Evolutionary conservation across 176 grass and related monocot species (phyloP).

Genomic region (Miscanthus lutarioriparius): DNA sequence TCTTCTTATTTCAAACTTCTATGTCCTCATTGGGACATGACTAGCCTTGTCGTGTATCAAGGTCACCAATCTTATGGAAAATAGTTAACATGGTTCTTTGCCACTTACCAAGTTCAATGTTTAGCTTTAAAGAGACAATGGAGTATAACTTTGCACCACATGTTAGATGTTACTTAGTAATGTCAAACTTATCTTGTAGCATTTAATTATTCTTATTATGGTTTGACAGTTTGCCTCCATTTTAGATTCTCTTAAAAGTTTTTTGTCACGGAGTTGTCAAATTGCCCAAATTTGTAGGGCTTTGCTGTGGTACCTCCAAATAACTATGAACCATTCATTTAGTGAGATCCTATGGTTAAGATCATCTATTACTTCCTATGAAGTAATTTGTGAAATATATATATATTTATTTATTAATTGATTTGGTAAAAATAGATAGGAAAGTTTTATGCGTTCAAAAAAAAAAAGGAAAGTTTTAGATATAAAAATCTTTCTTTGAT

Average conservation of each 20-base stretch:
- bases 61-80: neutral
- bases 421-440: too few species aligned
- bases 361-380: too few species aligned
- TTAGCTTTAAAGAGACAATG: neutral
- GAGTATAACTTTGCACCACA: neutral
- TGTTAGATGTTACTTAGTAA: neutral
- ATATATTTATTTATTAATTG: too few species aligned
- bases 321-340: too few species aligned
- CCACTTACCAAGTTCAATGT: neutral
- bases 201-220: neutral
- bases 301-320: too few species aligned
- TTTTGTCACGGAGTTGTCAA: neutral
- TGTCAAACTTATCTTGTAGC: neutral
- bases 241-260: neutral
- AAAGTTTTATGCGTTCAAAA: too few species aligned
- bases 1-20: slow-evolving; percentile 15
- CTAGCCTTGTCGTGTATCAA: neutral
- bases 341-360: too few species aligned
- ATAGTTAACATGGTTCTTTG: neutral
- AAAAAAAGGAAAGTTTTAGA: too few species aligned
- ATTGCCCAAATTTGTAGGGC: neutral
- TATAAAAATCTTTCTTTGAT: too few species aligned
- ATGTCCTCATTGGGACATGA: neutral
- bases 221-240: neutral
- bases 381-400: too few species aligned